These are phyloP conservation scores for Penicillium malachiteum DNA, from an alignment of 495 filamentous ascomycete species.

Conservation along the genomic window DNA sequence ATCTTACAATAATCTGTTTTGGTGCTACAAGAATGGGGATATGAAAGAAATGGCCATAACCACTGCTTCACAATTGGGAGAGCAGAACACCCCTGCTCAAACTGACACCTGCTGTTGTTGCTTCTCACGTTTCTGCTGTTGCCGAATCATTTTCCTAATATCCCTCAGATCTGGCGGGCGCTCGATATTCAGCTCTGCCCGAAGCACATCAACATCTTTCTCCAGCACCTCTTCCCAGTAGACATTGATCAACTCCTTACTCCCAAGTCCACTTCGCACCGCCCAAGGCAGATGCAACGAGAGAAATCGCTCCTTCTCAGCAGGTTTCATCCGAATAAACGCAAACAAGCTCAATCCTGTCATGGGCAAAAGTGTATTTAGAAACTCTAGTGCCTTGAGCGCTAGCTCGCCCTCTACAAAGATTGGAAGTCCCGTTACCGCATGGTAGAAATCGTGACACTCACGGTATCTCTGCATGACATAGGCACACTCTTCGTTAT, in stretches of 20 bases:
- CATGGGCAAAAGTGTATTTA: constrained; percentile 93
- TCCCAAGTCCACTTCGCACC: constrained; percentile 70
- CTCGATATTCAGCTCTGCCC: constrained; percentile 76
- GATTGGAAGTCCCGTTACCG: constrained; percentile 86
- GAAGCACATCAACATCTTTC: constrained; percentile 75
- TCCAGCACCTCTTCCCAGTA: constrained; percentile 97
- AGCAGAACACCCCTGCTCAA: constrained; percentile 7
- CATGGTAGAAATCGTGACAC: constrained; percentile 98
- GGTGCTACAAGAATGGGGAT: not conserved
- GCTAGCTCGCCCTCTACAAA: constrained; percentile 92
- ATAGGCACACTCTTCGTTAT: constrained; percentile 92
- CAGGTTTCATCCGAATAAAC: constrained; percentile 67
- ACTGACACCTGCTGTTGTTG: constrained; percentile 28
- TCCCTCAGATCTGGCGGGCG: constrained; percentile 84
- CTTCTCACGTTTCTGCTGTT: constrained; percentile 65
- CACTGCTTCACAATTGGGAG: not conserved
- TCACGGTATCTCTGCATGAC: constrained; percentile 99
- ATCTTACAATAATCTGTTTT: not conserved
- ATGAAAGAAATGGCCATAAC: constrained; percentile 5
- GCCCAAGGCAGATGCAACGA: constrained; percentile 87
- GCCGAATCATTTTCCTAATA: constrained; percentile 67
- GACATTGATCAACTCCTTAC: constrained; percentile 87
- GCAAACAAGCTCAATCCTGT: constrained; percentile 80
- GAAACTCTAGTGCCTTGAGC: constrained; percentile 93
- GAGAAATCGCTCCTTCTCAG: constrained; percentile 71